Percentiles rank a stretch among this genome's conserved stretches.
These are phyloP conservation scores for Colletotrichum scovillei DNA, from an alignment of 2,329 filamentous ascomycete species.

Conservation along the genomic window DNA sequence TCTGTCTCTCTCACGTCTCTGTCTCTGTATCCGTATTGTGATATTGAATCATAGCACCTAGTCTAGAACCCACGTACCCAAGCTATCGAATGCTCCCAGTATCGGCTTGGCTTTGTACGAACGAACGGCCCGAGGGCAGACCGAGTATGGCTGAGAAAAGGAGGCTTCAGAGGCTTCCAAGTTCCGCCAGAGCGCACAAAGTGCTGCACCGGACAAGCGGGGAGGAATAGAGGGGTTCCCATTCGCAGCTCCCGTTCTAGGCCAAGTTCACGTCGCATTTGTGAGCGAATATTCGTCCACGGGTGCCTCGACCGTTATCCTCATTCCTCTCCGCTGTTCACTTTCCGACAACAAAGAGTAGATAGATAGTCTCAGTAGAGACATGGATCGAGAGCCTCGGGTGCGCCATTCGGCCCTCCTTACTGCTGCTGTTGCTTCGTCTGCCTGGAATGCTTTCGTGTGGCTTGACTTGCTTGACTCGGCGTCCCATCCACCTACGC, in stretches of 20 bases:
- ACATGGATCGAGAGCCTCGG: background rate
- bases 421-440: background rate
- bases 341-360: background rate
- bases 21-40: background rate
- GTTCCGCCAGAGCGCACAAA: background rate
- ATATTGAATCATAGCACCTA: background rate
- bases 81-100: background rate
- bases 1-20: background rate
- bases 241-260: background rate
- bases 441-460: background rate
- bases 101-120: background rate
- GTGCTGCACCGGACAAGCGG: background rate
- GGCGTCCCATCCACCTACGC: background rate
- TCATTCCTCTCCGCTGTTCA: background rate
- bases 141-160: background rate
- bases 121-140: background rate
- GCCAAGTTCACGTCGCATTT: background rate
- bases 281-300: background rate
- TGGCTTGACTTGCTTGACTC: conserved; percentile 19
- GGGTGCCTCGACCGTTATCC: background rate
- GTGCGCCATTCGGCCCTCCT: background rate
- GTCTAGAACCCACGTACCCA: background rate
- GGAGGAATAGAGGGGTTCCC: conserved; percentile 1
- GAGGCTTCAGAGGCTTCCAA: background rate
- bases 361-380: background rate